Conservation (phyloP, 805 yeast genomes). For the Tetrapisispora nanseiensis region DNA sequence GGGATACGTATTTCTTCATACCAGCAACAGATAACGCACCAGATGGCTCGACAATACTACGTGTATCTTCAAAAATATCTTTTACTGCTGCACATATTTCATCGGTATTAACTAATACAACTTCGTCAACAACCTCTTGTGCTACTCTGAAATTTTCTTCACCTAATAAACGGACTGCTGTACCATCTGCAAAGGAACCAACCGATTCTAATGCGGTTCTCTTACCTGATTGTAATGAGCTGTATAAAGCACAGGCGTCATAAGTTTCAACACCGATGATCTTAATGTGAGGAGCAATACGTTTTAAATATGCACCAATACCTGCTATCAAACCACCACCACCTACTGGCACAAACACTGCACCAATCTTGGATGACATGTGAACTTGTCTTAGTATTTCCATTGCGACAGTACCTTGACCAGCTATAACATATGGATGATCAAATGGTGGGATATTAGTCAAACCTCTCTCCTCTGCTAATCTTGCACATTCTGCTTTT, state of each 20-base stretch:
- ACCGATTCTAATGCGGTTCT: conserved; percentile 56
- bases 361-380: conserved; percentile 52
- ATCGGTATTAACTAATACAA: conserved; percentile 76
- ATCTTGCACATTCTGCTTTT: conserved; percentile 74
- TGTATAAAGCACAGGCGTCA: conserved; percentile 89
- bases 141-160: conserved; percentile 84
- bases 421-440: conserved; percentile 96
- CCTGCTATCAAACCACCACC: conserved; percentile 97
- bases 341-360: conserved; percentile 88
- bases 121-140: conserved; percentile 75
- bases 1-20: conserved; percentile 64
- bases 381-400: conserved; percentile 84
- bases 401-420: conserved; percentile 96
- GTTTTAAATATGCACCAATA: conserved; percentile 77
- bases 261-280: conserved; percentile 91
- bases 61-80: conserved; percentile 91
- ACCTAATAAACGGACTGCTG: conserved; percentile 87
- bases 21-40: conserved; percentile 98
- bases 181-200: conserved; percentile 97
- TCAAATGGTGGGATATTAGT: conserved; percentile 97
- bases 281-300: conserved; percentile 96
- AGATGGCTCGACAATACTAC: conserved; percentile 90
- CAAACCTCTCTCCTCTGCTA: conserved; percentile 58
- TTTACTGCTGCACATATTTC: conserved; percentile 96
- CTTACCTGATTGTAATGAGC: conserved; percentile 48